A percentile compares a stretch with the other conserved stretches of the same genome.
These are phyloP conservation scores for Podochytrium sp. DNA, from an alignment of 192 early-diverging fungal species.

Conservation along the genomic window DNA sequence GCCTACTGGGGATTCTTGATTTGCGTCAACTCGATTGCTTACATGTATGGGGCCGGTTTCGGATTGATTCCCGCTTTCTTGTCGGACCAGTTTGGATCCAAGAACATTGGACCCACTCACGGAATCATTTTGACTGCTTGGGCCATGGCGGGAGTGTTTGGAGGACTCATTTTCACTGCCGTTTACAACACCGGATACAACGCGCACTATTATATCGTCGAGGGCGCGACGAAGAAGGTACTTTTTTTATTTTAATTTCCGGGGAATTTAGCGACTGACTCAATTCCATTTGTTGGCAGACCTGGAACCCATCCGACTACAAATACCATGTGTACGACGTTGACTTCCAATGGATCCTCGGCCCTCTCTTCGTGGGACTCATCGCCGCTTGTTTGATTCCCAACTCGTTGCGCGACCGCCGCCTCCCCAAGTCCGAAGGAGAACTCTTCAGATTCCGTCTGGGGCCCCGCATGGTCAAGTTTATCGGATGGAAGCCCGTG, in stretches of 20 bases:
- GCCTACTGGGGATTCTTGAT: slow-evolving; percentile 65
- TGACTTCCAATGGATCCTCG: slow-evolving; percentile 76
- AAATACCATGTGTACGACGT: slow-evolving; percentile 38
- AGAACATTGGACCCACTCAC: slow-evolving; percentile 73
- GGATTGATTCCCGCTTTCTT: slow-evolving; percentile 75
- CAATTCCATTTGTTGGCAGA: slow-evolving; percentile 39
- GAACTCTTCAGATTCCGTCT: slow-evolving; percentile 59
- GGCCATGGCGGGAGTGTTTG: slow-evolving; percentile 74
- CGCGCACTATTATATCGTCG: slow-evolving; percentile 41
- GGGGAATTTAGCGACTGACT: slow-evolving; percentile 41
- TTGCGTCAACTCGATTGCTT: slow-evolving; percentile 63
- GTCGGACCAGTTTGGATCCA: slow-evolving; percentile 75
- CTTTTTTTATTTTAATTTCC: background rate
- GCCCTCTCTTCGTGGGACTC: slow-evolving; percentile 61
- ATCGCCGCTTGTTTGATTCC: slow-evolving; percentile 61
- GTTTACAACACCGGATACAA: slow-evolving; percentile 53
- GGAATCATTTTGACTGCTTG: slow-evolving; percentile 78
- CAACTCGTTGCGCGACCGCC: slow-evolving; percentile 63
- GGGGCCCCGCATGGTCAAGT: slow-evolving; percentile 48
- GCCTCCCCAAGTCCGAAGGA: slow-evolving; percentile 64
- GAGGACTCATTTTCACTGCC: slow-evolving; percentile 69
- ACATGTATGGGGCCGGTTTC: slow-evolving; percentile 77
- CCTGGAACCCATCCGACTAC: slow-evolving; percentile 56
- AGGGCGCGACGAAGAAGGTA: slow-evolving; percentile 16
- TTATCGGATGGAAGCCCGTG: slow-evolving; percentile 37